These are phyloP conservation scores for Prunella vulgaris DNA, from an alignment of 257 asterid genomes.

Conservation along the genomic window DNA sequence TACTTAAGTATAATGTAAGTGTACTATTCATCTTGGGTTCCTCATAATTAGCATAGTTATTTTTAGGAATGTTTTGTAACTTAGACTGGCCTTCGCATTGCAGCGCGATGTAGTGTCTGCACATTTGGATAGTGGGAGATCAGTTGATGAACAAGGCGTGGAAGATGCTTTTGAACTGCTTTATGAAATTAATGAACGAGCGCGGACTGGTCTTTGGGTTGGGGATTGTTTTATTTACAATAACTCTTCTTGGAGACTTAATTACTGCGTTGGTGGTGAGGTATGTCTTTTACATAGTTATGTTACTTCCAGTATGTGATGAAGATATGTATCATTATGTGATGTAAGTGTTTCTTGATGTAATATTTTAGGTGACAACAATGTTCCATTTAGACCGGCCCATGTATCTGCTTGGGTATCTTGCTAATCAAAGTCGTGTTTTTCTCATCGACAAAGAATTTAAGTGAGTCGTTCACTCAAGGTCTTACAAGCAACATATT, in stretches of 20 bases:
- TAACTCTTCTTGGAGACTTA: constrained; percentile 95
- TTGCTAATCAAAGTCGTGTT: constrained; percentile 89
- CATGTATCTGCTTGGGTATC: constrained; percentile 96
- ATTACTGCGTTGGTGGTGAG: constrained; percentile 99
- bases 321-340: constrained; percentile 2
- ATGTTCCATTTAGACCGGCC: constrained; percentile 98
- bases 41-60: constrained; percentile 5
- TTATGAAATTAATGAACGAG: constrained; percentile 92
- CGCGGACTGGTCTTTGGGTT: constrained; percentile 96
- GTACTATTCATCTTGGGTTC: constrained; percentile 16
- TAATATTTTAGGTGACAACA: constrained; percentile 67
- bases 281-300: constrained; percentile 34
- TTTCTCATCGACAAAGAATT: constrained; percentile 91
- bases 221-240: constrained; percentile 98
- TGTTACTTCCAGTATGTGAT: constrained; percentile 13
- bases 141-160: constrained; percentile 90
- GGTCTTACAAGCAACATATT: constrained; percentile 4
- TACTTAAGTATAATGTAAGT: constrained; percentile 73
- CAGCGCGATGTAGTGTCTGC: constrained; percentile 97
- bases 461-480: constrained; percentile 55
- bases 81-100: constrained; percentile 25
- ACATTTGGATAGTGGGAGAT: constrained; percentile 81
- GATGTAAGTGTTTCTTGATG: constrained; percentile 11
- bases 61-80: constrained; percentile 9
- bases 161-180: constrained; percentile 99